These are phyloP conservation scores for Aureobasidium sp. DNA, from an alignment of 2,329 filamentous ascomycete genomes.

Conservation along the genomic window DNA sequence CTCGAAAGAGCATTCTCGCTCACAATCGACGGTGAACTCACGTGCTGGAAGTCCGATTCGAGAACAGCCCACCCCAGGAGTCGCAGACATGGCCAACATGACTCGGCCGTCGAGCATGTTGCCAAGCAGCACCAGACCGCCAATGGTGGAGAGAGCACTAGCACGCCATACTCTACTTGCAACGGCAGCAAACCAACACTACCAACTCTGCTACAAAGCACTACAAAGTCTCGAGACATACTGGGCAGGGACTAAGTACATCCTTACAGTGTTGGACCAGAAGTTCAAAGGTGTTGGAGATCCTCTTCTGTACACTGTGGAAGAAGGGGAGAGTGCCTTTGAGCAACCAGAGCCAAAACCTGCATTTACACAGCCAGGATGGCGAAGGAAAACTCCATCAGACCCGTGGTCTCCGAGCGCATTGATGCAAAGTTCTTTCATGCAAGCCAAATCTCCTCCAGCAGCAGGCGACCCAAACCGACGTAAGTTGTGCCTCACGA, in stretches of 20 bases:
- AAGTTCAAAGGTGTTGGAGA: constrained; percentile 83
- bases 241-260: constrained; percentile 83
- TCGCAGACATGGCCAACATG: background rate
- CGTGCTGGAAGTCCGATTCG: constrained; percentile 40
- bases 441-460: constrained; percentile 3
- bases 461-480: background rate
- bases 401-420: constrained; percentile 38
- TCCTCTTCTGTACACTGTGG: constrained; percentile 56
- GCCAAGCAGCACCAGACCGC: background rate
- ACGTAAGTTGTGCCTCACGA: background rate
- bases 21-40: constrained; percentile 16
- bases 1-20: constrained; percentile 51
- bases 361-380: constrained; percentile 45
- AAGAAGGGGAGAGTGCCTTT: constrained; percentile 69
- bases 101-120: background rate
- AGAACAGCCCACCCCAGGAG: constrained; percentile 20
- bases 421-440: constrained; percentile 1
- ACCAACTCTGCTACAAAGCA: constrained; percentile 79
- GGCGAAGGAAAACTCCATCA: constrained; percentile 41
- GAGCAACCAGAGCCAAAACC: constrained; percentile 43
- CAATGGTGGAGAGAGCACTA: constrained; percentile 26
- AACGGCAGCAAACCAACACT: constrained; percentile 77
- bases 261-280: constrained; percentile 77
- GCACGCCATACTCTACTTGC: constrained; percentile 69
- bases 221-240: constrained; percentile 74